These are phyloP conservation scores for Lecanicillium sp. DNA, from an alignment of 2,329 filamentous ascomycete genomes.

Conservation along the genomic window DNA sequence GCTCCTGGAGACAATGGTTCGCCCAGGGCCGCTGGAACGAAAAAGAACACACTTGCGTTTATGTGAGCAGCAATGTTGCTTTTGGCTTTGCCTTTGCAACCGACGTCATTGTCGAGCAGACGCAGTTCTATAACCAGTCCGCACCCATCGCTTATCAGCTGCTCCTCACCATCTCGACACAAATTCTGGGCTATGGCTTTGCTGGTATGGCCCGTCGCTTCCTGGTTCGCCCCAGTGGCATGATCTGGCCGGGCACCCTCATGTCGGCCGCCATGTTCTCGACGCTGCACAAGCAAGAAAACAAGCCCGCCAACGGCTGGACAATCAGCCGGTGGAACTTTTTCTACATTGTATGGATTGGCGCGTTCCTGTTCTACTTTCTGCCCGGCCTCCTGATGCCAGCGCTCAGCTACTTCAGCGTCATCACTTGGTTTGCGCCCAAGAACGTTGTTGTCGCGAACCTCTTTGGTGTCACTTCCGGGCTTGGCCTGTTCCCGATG, in stretches of 20 bases:
- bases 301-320: constrained; percentile 77
- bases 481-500: constrained; percentile 74
- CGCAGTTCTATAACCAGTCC: constrained; percentile 80
- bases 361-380: constrained; percentile 76
- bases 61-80: constrained; percentile 83
- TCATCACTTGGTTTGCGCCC: constrained; percentile 82
- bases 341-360: constrained; percentile 67
- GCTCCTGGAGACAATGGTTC: constrained; percentile 62
- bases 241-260: constrained; percentile 87
- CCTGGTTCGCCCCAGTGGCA: constrained; percentile 76
- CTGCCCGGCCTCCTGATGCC: constrained; percentile 76
- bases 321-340: constrained; percentile 76
- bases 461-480: constrained; percentile 79
- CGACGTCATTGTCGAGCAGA: constrained; percentile 85
- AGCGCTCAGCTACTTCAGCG: constrained; percentile 81
- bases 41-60: constrained; percentile 83
- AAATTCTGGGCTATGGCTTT: constrained; percentile 81
- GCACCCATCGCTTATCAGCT: constrained; percentile 72
- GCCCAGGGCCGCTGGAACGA: constrained; percentile 79
- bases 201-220: constrained; percentile 76
- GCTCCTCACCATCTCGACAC: constrained; percentile 76
- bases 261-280: constrained; percentile 88
- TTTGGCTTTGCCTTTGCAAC: constrained; percentile 88
- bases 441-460: constrained; percentile 83
- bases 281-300: constrained; percentile 78